A percentile compares a stretch with the other conserved stretches of the same genome.
These are phyloP conservation scores for Pneumocystis sp. DNA, from an alignment of 1,139 yeast species.

Conservation along the genomic window DNA sequence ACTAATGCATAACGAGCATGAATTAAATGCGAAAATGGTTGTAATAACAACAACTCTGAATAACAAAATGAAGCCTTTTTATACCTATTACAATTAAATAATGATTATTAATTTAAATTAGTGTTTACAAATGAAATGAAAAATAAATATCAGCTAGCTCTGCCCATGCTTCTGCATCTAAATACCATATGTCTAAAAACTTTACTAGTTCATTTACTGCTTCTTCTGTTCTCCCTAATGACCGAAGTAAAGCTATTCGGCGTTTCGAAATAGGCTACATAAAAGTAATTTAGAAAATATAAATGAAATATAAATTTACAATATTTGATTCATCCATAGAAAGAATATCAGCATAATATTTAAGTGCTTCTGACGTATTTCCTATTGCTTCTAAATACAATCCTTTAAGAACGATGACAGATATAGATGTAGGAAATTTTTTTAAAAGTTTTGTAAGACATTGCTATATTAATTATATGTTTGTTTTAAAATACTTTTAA, in stretches of 20 bases:
- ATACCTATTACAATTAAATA: not conserved
- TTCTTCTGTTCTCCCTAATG: constrained; percentile 9
- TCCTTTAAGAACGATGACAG: constrained; percentile 11
- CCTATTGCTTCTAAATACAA: constrained; percentile 11
- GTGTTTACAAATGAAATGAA: constrained; percentile 2
- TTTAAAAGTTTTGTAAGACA: constrained; percentile 8
- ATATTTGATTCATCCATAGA: constrained; percentile 9
- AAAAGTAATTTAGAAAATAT: not conserved
- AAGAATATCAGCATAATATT: constrained; percentile 7
- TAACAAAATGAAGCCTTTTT: constrained; percentile 23
- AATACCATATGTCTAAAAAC: constrained; percentile 44
- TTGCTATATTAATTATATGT: not conserved
- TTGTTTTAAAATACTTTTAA: not conserved
- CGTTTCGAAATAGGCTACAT: constrained; percentile 8
- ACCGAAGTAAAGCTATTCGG: constrained; percentile 7
- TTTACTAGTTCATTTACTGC: constrained; percentile 33
- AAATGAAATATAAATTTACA: constrained; percentile 3
- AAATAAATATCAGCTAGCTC: constrained; percentile 52
- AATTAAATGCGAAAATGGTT: constrained; percentile 58
- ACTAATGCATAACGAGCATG: constrained; percentile 49
- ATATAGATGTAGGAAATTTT: constrained; percentile 7
- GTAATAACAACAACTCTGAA: constrained; percentile 50
- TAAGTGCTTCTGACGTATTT: constrained; percentile 7
- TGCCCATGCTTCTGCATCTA: constrained; percentile 63
- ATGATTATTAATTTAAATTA: constrained; percentile 27